Evolutionary conservation across 331 rosid genomes (phyloP).

Genomic region (Saraca asoca): DNA sequence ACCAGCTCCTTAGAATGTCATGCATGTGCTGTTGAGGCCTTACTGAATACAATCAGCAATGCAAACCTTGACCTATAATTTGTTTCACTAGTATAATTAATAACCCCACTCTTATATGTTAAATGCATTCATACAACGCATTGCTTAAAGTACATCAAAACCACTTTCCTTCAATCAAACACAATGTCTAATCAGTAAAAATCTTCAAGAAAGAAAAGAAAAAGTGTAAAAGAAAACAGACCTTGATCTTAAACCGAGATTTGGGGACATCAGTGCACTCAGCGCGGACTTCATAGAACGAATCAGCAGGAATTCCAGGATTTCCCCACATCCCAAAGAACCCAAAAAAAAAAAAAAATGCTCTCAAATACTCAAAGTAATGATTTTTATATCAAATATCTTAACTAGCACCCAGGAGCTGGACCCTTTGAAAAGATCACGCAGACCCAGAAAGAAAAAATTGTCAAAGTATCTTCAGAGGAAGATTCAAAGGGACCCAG

Average conservation of each 20-base stretch:
- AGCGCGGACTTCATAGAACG: constrained; percentile 86
- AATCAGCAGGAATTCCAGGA: constrained; percentile 86
- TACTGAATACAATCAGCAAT: no score
- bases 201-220: not conserved
- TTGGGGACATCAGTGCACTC: constrained; percentile 88
- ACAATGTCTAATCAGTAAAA: not conserved
- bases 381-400: constrained; percentile 2
- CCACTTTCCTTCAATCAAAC: constrained; percentile 22
- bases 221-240: constrained; percentile 1
- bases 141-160: constrained; percentile 22
- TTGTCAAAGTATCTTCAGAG: constrained; percentile 31
- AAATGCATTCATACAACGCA: constrained; percentile 27
- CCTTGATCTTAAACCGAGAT: constrained; percentile 90
- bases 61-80: no score
- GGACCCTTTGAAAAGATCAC: constrained; percentile 44
- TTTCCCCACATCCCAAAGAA: constrained; percentile 82
- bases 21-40: no score
- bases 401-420: constrained; percentile 29
- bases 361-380: not conserved
- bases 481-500: constrained; percentile 46
- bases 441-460: constrained; percentile 44
- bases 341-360: constrained; percentile 26
- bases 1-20: not conserved
- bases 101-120: not conserved
- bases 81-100: not conserved